Evolutionary conservation across 495 filamentous ascomycete genomes (phyloP).

Genomic region (Aspergillus diversus): DNA sequence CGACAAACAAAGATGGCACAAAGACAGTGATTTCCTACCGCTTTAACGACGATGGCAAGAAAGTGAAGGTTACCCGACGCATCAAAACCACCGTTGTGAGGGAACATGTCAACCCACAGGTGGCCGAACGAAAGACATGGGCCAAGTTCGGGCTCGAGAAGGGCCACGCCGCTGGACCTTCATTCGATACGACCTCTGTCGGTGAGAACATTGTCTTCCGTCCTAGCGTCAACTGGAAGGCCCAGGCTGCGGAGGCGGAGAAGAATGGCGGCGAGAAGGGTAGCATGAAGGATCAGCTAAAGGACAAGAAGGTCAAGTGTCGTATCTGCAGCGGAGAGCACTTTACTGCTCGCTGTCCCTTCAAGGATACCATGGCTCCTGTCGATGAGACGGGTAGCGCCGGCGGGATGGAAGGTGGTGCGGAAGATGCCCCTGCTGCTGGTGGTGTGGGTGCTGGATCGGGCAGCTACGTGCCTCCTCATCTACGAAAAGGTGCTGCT

Average conservation of each 20-base stretch:
- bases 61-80: slow-evolving; percentile 92
- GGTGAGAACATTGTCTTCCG: slow-evolving; percentile 98
- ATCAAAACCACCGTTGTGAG: slow-evolving; percentile 87
- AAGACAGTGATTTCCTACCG: slow-evolving; percentile 91
- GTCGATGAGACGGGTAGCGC: slow-evolving; percentile 67
- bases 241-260: slow-evolving; percentile 79
- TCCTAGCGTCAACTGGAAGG: slow-evolving; percentile 87
- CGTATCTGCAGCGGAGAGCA: slow-evolving; percentile 98
- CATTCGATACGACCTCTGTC: slow-evolving; percentile 84
- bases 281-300: slow-evolving; percentile 85
- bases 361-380: slow-evolving; percentile 81
- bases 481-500: slow-evolving; percentile 75
- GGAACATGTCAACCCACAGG: slow-evolving; percentile 93
- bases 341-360: slow-evolving; percentile 94
- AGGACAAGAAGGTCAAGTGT: slow-evolving; percentile 99
- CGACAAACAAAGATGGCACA: slow-evolving; percentile 95
- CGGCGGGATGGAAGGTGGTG: slow-evolving; percentile 46
- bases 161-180: slow-evolving; percentile 66
- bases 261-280: slow-evolving; percentile 72
- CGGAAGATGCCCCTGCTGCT: slow-evolving; percentile 48
- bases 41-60: slow-evolving; percentile 90
- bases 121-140: slow-evolving; percentile 91
- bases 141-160: slow-evolving; percentile 89
- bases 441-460: slow-evolving; percentile 69
- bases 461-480: slow-evolving; percentile 88